Evolutionary conservation across 768 basidiomycete genomes (phyloP), one percentile per base, ranked within the genome.

Genomic region (Mycena amicta): DNA sequence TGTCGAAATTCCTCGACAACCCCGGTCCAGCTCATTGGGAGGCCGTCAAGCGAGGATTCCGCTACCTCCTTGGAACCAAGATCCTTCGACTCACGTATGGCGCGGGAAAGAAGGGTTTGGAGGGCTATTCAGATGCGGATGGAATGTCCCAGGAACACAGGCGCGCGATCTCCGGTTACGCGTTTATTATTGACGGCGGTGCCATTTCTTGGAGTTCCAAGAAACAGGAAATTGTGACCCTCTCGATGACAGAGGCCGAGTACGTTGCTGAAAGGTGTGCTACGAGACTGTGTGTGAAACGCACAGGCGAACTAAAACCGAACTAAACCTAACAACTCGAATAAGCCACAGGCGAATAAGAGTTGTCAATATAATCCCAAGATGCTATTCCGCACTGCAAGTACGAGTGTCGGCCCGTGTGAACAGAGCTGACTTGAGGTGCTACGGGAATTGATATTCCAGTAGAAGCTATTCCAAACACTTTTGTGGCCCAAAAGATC

Each of bases 201-300:
- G 56, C 69, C 5, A 62, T 76, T 20, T 64, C 67, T 27, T 76
- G 74, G 76, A 65, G 58, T 25, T 68, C 68, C 13, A 71, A 71
- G 57, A 65, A 65, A 52, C 76, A 77, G 54, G 40, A 60, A 1
- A 57, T 70, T 25, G 66, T 73, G 16, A 65, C 73, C 25, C 68
- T 73, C 2, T 76, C 74, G 4, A 73, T 68, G 4, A 63, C 66
- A 0, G 73, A 76, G 59, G 66, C 73, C 16, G 72, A 78, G 61
- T 74, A 76, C 56, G 67, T 75, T 51, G 68, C 72, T 12, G n/a
- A n/a, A 53, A n/a, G n/a, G n/a, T n/a, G n/a, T n/a, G n/a, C n/a
- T n/a, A n/a, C n/a, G n/a, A n/a, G n/a, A n/a, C n/a, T n/a, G n/a
- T n/a, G n/a, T n/a, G n/a, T n/a, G n/a, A n/a, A n/a, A n/a, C n/a